Conservation (phyloP, 345 rosid genomes). For the Rhizophora mangle region DNA sequence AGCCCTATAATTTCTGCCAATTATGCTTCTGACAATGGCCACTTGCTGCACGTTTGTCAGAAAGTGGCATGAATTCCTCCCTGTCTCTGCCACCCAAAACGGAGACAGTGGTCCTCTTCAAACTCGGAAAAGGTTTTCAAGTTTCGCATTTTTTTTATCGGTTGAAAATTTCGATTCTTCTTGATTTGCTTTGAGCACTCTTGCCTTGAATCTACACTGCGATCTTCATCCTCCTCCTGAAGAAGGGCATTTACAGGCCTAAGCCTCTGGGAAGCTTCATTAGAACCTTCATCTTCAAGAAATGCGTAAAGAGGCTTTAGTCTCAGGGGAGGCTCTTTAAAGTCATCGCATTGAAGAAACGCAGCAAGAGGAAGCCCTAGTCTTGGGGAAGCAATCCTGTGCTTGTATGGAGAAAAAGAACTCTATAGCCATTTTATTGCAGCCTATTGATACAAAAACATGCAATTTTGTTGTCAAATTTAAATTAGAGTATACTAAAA, state of each 20-base stretch:
- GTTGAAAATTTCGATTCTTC: neutral
- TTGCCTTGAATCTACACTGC: too few relatives aligned
- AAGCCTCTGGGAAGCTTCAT: too few relatives aligned
- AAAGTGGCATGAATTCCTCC: neutral
- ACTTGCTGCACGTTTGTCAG: neutral
- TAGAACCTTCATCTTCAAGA: too few relatives aligned
- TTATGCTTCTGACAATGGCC: neutral
- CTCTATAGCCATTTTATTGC: constrained; percentile 17
- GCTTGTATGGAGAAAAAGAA: constrained; percentile 3
- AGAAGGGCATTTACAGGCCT: too few relatives aligned
- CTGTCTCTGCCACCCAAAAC: too few relatives aligned
- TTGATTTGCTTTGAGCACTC: neutral
- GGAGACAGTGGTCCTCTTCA: constrained; percentile 27
- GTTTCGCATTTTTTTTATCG: constrained; percentile 8
- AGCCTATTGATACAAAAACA: neutral
- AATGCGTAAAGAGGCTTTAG: too few relatives aligned
- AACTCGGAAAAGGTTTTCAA: constrained; percentile 28
- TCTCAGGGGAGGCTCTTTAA: neutral
- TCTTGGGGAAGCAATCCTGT: too few relatives aligned
- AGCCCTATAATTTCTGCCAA: too few relatives aligned
- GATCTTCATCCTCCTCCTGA: too few relatives aligned
- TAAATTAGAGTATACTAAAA: constrained; percentile 1
- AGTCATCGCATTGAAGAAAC: neutral
- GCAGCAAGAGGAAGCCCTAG: neutral
- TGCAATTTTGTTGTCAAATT: constrained; percentile 13